Evolutionary conservation across 768 basidiomycete species (phyloP), one percentile per base, ranked within the genome.

Genomic region (Zangia roseola): DNA sequence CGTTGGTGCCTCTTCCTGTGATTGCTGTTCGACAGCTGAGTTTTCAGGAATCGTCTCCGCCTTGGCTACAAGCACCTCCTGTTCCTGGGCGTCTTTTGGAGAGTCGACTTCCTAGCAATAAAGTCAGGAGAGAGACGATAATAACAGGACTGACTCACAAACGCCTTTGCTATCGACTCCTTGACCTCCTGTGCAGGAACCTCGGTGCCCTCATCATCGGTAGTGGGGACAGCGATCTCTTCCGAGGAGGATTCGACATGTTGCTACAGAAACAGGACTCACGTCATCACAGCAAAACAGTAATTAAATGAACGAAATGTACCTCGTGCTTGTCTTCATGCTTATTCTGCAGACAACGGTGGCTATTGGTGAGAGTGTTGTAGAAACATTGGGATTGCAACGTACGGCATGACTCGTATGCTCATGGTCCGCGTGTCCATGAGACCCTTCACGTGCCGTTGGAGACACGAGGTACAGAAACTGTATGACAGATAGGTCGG

Each of bases 391-490:
- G 25, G 14, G 25, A 40, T 25, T 13, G 24, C 25, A 47, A 58
- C 67, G 28, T 53, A 69, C 68, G 34, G 3, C 40, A 25, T 60
- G 60, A 20, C 13, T 53, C 24, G 57, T 25, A n/a, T 62, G 59
- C 6, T 26, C 54, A n/a, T 64, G 53, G 21, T 52, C 55, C 14
- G 54, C 34, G 49, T 68, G 59, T 4, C 20, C 56, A 53, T 66
- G 61, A 36, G 54, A 47, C 8, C 37, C 36, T 19, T 57, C 53
- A 40, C 60, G 64, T n/a, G 64, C 56, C 6, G 68, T 57, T 10
- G 67, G 67, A 12, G 67, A 68, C 10, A 64, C 45, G 17, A 70
- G 58, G 44, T 68, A 70, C 35, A 68, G 45, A 14, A 70, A 45
- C 67, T 68, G 36, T 28, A 28, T 24, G 34, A 43, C 26, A 40